phyloP scores from a whole-genome alignment of 345 rosid genomes.

The Toxicodendron radicans region DNA sequence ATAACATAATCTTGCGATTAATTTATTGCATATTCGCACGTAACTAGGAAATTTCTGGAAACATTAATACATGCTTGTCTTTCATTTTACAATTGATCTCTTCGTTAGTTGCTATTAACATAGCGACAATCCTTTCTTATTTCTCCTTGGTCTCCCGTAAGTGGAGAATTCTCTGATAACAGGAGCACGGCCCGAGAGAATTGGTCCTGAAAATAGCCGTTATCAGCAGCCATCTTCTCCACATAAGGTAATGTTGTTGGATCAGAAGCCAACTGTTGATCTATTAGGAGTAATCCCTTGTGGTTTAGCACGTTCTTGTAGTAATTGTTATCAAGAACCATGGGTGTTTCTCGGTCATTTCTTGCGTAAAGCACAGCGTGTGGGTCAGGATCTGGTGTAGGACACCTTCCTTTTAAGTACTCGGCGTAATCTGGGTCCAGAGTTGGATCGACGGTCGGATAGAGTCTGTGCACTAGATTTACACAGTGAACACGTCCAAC shows the following conservation, averaged over 20 bases:
- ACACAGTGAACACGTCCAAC: conserved; percentile 84
- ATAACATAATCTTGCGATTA: not conserved
- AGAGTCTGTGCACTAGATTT: conserved; percentile 70
- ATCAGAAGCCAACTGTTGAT: conserved; percentile 64
- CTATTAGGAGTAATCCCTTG: conserved; percentile 65
- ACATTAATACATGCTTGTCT: not conserved
- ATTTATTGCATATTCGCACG: not conserved
- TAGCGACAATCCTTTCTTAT: conserved; percentile 78
- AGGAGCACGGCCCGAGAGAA: conserved; percentile 55
- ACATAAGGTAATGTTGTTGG: conserved; percentile 61
- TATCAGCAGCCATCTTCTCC: conserved; percentile 69
- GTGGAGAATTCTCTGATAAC: conserved; percentile 76
- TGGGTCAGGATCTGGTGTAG: conserved; percentile 56
- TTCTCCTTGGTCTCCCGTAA: conserved; percentile 69
- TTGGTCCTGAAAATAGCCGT: conserved; percentile 65
- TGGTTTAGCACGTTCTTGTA: conserved; percentile 57
- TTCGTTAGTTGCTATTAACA: conserved; percentile 31
- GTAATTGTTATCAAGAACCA: conserved; percentile 77
- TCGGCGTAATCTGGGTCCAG: conserved; percentile 57
- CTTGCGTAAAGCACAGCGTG: conserved; percentile 57
- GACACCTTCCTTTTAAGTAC: conserved; percentile 69
- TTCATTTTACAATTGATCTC: not conserved
- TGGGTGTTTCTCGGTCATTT: conserved; percentile 76
- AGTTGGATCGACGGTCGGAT: conserved; percentile 70
- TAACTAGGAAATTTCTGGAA: too few relatives aligned